Evolutionary conservation across 306 rosid species (phyloP), one percentile per base, ranked within the genome.

Genomic region (Ormosia emarginata): DNA sequence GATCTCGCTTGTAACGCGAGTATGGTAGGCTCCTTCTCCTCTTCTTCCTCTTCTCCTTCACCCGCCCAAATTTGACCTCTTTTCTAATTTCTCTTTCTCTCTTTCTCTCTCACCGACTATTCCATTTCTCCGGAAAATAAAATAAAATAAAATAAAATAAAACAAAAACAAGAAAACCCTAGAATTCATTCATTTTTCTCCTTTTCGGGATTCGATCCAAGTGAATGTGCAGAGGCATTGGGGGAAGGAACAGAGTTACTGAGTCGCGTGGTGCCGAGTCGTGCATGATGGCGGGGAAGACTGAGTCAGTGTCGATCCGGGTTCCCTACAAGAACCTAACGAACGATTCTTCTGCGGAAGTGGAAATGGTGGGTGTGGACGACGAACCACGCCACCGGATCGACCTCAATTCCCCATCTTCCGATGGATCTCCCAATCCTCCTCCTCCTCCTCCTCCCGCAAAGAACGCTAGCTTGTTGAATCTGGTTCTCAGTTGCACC

Each of bases 401-500:
- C 88, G 91, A 87, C 10, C 89, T 83, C 59, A 82, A 87, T 75
- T 71, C 94, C 34, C 71, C 87, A 10, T 75, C 89, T 6, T 65
- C 89, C 18, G 37, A 52, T 49, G 95, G 87, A 41, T 73, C 39
- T 58, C 10, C 85, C 3, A 74, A 29, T 43, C 11, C 4, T 8
- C 2, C 0, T 7, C 8, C 47, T 7, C 47, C 8, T 37, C 77
- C 33, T 6, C 80, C 77, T 67, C 83, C 34, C 8, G 87, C 37
- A 52, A 77, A 50, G 32, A 87, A 86, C 39, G 81, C 33, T 14
- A 86, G 90, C 64, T 55, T 92, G 77, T 30, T 83, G 41, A 73
- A 79, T 52, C 88, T 95, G 15, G 81, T 95, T 84, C 98, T 95
- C 64, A 92, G 97, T 68, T 95, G 99, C 83, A 93, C 96, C 73